Base-by-base conservation (phyloP, 1,284 basidiomycete genomes). In the Rhodotorula sp. region DNA sequence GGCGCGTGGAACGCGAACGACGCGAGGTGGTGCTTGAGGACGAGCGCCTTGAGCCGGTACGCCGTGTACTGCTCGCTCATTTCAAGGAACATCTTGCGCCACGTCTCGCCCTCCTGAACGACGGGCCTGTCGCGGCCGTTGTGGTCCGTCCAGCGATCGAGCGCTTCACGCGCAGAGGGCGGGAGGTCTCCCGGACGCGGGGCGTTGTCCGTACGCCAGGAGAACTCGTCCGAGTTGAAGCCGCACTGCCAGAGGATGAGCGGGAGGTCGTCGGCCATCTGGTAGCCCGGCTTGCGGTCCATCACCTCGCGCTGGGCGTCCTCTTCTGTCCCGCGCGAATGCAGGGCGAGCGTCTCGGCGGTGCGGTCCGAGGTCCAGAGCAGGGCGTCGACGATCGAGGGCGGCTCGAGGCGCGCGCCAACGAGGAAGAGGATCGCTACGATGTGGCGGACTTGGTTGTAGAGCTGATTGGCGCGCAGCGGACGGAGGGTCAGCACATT, bases 361-460 rank as follows among this genome's bases (percentile, higher is more conserved):
- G 71, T 73, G 32, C 66, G 78, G 25, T 72, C 67, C 1, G 85
- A 77, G 32, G 88, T 87, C 79, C 97, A 91, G 79, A 97, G 84
- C 32, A 99, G 84, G 21, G 89, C 85, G 27, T 87, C 84, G 29
- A 98, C 84, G 66, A 97, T 83, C 8, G 84, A 84, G 0, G 92
- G 90, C 1, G 83, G 79, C 80, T 99, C 97, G 53, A 95, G 85
- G 0, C 90, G 86, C 0, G 90, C 83, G 9, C 96, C 96, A 63
- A 98, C 87, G 65, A 97, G 87, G 82, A 99, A 92, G 25, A 99
- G 85, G 60, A 97, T 82, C 3, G 92, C 91, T 87, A 98, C 91
- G 81, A 98, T 97, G 81, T 97, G 93, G 55, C 96, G 87, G 21
- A 99, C 97, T 84, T 98, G 96, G 82, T 99, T 94, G 83, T 97